These are phyloP conservation scores for Anthostomella pinea DNA, from an alignment of 2,329 filamentous ascomycete species.

Conservation along the genomic window DNA sequence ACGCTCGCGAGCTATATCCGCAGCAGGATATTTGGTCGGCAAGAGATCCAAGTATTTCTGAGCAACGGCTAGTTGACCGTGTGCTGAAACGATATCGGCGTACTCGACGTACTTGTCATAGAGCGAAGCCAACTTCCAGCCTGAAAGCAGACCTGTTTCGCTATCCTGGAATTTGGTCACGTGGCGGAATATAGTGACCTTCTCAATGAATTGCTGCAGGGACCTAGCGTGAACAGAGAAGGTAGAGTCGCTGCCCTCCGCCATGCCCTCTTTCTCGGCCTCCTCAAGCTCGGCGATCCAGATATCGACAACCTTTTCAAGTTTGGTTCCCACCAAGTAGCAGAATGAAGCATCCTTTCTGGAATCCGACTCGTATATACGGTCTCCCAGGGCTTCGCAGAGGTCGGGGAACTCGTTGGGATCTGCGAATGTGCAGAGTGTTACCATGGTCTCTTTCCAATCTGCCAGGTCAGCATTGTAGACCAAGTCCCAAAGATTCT, in stretches of 20 bases:
- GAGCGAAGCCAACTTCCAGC: conserved; percentile 84
- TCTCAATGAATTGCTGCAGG: conserved; percentile 93
- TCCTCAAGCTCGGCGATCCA: conserved; percentile 91
- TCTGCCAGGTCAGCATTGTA: conserved; percentile 90
- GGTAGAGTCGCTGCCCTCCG: conserved; percentile 70
- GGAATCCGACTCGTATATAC: conserved; percentile 73
- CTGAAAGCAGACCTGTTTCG: conserved; percentile 67
- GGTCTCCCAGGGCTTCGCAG: conserved; percentile 90
- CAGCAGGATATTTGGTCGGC: conserved; percentile 77
- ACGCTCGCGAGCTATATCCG: conserved; percentile 80
- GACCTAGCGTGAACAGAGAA: conserved; percentile 90
- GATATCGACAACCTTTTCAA: conserved; percentile 94
- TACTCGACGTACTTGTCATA: conserved; percentile 99
- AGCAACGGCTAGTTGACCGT: conserved; percentile 81
- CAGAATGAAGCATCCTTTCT: conserved; percentile 95
- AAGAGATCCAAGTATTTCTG: conserved; percentile 90
- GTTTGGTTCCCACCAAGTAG: conserved; percentile 90
- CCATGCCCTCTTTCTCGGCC: conserved; percentile 70
- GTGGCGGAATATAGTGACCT: conserved; percentile 93
- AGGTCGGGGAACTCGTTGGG: conserved; percentile 89
- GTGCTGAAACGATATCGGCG: conserved; percentile 87
- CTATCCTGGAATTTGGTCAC: conserved; percentile 87
- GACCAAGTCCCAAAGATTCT: conserved; percentile 97
- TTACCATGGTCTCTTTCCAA: conserved; percentile 97
- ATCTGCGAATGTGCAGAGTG: conserved; percentile 91